A percentile compares a stretch with the other conserved stretches of the same genome.
Conservation (phyloP, 129 eudicot genomes). For the Glebionis coronaria region DNA sequence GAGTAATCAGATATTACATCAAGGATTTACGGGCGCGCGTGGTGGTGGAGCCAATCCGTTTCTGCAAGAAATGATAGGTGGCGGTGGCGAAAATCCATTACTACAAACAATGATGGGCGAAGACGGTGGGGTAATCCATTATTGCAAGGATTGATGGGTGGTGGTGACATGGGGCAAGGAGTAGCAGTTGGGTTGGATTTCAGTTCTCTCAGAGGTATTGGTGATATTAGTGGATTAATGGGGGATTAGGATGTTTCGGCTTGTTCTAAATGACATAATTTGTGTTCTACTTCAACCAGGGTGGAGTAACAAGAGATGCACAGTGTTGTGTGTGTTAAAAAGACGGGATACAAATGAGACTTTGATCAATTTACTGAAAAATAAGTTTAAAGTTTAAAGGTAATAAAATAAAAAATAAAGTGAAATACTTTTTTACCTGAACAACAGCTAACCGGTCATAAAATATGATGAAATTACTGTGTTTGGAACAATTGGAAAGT, state of each 20-base stretch:
- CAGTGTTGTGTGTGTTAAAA: too few species aligned
- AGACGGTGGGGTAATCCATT: background rate
- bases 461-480: too few species aligned
- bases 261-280: background rate
- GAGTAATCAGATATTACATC: constrained; percentile 16
- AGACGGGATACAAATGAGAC: too few species aligned
- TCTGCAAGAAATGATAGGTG: constrained; percentile 2
- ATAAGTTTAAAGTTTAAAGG: too few species aligned
- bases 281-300: constrained; percentile 10
- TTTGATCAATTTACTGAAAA: too few species aligned
- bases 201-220: constrained; percentile 14
- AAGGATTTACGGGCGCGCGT: constrained; percentile 6
- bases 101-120: background rate
- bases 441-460: too few species aligned
- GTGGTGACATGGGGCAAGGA: constrained; percentile 24
- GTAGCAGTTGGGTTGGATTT: constrained; percentile 22
- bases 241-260: constrained; percentile 23
- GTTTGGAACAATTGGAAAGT: too few species aligned
- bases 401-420: too few species aligned
- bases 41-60: constrained; percentile 19
- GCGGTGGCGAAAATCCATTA: background rate
- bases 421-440: too few species aligned
- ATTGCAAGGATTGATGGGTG: constrained; percentile 14
- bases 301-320: too few species aligned
- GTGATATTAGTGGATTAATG: constrained; percentile 26